phyloP scores from a whole-genome alignment of 208 protist species.

The Tritrichomonas musculus region DNA sequence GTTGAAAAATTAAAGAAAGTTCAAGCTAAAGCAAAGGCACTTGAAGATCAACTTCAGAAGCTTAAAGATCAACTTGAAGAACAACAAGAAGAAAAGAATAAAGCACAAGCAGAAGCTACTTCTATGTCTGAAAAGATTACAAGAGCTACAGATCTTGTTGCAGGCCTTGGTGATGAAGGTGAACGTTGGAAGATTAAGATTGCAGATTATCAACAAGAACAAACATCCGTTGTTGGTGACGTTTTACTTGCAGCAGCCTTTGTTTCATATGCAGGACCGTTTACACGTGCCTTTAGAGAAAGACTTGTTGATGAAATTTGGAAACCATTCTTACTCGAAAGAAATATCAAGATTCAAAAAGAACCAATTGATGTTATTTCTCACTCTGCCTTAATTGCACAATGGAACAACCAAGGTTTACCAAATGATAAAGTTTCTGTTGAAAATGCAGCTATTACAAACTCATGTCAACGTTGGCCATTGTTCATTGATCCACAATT shows the following conservation, averaged over 20 bases:
- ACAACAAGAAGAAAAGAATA: slow-evolving; percentile 73
- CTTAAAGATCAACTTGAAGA: slow-evolving; percentile 80
- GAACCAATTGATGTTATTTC: slow-evolving; percentile 75
- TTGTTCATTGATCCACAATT: slow-evolving; percentile 95
- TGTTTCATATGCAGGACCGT: slow-evolving; percentile 92
- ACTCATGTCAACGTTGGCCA: slow-evolving; percentile 87
- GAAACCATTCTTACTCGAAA: slow-evolving; percentile 71
- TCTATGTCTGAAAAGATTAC: slow-evolving; percentile 47
- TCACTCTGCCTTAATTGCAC: slow-evolving; percentile 68
- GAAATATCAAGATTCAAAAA: slow-evolving; percentile 79
- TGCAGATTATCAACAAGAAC: slow-evolving; percentile 69
- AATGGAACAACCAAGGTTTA: slow-evolving; percentile 91
- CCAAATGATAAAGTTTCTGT: slow-evolving; percentile 87
- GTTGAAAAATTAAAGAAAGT: slow-evolving; percentile 41
- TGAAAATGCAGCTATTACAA: slow-evolving; percentile 89
- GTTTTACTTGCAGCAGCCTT: slow-evolving; percentile 88
- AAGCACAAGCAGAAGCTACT: slow-evolving; percentile 42
- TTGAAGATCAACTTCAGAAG: slow-evolving; percentile 78
- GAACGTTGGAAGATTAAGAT: slow-evolving; percentile 86
- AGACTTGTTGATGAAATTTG: slow-evolving; percentile 76
- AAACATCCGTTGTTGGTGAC: slow-evolving; percentile 82
- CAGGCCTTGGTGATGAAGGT: slow-evolving; percentile 83
- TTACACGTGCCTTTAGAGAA: slow-evolving; percentile 84
- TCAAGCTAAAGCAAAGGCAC: slow-evolving; percentile 61
- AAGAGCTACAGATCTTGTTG: slow-evolving; percentile 77